Base-by-base conservation (phyloP, 1,139 yeast genomes). In the Suhomyces ambrosiae region DNA sequence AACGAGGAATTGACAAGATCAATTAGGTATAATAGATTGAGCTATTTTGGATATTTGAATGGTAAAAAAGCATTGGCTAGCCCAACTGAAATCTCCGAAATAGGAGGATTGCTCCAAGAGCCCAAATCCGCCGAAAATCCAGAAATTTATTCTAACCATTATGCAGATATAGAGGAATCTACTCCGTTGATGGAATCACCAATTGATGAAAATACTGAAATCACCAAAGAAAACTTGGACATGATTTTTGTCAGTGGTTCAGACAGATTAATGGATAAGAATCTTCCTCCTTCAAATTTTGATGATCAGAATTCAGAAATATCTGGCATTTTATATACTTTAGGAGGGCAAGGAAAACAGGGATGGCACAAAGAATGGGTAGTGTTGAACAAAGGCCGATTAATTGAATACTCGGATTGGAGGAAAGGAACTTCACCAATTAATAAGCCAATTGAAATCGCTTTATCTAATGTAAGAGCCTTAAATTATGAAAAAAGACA, bases 331-430 rank as follows among this genome's bases (percentile, higher is more conserved):
- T 57, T 84, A 11, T 82, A 82, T 69, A 79, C 86, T 0, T 67
- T 80, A 26, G 83, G 87, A 2, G 89, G 89, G 2, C 80, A 82
- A 43, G 86, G 86, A 8, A 85, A 83, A 49, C 79, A 77, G 22
- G 86, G 87, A 2, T 88, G 96, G 96, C 95, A 88, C 59, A 87
- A 87, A 53, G 90, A 85, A 59, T 86, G 95, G 94, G 87, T 88
- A 1, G 88, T 82, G 0, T 65, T 87, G 35, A 75, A 76, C 13
- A 76, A 78, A 13, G 92, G 94, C 1, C 76, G 73, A 44, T 64
- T 87, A 25, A 71, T 74, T 35, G 95, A 87, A 54, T 87, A 78
- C 56, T 74, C 86, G 29, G 90, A 86, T 59, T 87, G 95, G 95
- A 76, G 90, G 53, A 82, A 75, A 42, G 88, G 89, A 33, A 65